Evolutionary conservation across 305 asterid species (phyloP), one percentile per base, ranked within the genome.

Genomic region (Fraxinus xanthoxyloides): DNA sequence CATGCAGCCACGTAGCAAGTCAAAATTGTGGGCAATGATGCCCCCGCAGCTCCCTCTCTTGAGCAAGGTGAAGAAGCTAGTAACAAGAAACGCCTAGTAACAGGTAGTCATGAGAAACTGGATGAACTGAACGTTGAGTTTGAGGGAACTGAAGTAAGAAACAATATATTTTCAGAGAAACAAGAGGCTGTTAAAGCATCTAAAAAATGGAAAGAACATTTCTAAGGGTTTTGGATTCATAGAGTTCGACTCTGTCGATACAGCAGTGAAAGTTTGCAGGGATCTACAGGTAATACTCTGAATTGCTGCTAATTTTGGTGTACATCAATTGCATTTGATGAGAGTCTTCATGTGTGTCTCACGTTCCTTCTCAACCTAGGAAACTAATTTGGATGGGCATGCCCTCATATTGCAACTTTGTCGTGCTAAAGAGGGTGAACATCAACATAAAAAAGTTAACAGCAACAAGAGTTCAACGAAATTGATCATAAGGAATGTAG

Each of bases 181-280:
- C 78, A 40, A 56, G 89, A 88, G 51, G 84, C 59, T 40, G 82
- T 86, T 32, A 82, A 82, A 81, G 77, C 88, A 28, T 85, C 61
- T 88, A 75, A 93, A 92, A 90, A 93, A 94, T 76, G 98, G 98
- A 85, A 94, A 94, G 89, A 89, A 80, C 82, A 89, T 95, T 35
- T 95, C 99, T 1, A 94, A 87, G 97, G 99, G 99, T 78, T 95
- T 94, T 84, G 99, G 98, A 77, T 95, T 95, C 80, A 28, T 94
- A 72, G 99, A 95, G 86, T 94, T 95, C 38, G 98, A 95, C 87
- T 87, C 90, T 65, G 92, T 88, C 36, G 97, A 94, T 84, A 91
- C 98, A 73, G 97, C 98, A 48, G 78, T 84, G 59, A 89, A 82
- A 46, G 90, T 91, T 85, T 91, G 95, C 89, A 92, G 82, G 91